Evolutionary conservation across 495 filamentous ascomycete genomes (phyloP), one percentile per base, ranked within the genome.

Genomic region (Penicillium bovifimosum): DNA sequence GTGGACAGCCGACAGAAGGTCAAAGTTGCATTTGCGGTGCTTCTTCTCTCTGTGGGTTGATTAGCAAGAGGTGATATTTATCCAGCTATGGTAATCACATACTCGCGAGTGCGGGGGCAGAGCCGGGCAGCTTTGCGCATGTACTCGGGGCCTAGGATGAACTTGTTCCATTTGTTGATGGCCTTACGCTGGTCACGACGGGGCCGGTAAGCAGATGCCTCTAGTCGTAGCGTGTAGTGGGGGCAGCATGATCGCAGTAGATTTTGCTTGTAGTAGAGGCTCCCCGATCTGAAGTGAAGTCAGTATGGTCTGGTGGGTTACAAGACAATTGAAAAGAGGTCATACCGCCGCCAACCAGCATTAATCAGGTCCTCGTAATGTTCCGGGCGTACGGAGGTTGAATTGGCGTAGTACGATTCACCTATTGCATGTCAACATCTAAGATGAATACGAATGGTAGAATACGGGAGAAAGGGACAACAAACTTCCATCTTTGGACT

Each of bases 201-300:
- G 39, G 92, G 71, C 58, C 82, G 81, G 69, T 88, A 93, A 33
- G 74, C 72, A 9, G 76, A 67, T 6, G 84, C 86, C 63, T 92
- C 85, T 41, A 96, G 77, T 47, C 93, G 85, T 56, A 97, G 84
- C 1, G 91, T 95, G 67, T 97, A 96, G 55, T 96, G 90, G n/a
- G 91, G 90, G 64, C 93, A 98, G 63, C 93, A 98, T 50, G 90
- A 88, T 49, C 83, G 72, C 40, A 72, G 78, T 60, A 85, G 81
- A 68, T 97, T 90, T 48, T 90, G 93, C 58, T 93, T 90, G 75
- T 98, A 98, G 57, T 96, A 80, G n/a, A 92, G 74, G n/a, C 76
- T 81, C 8, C 86, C 86, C 35, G 86, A 87, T 66, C 84, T 86
- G 51, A 46, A 42, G 39, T 24, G 20, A 24, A 24, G 51, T 71